Percentiles rank a stretch among this genome's conserved stretches.
These are phyloP conservation scores for Yamadazyma epiphylla DNA, from an alignment of 1,139 yeast species.

Conservation along the genomic window DNA sequence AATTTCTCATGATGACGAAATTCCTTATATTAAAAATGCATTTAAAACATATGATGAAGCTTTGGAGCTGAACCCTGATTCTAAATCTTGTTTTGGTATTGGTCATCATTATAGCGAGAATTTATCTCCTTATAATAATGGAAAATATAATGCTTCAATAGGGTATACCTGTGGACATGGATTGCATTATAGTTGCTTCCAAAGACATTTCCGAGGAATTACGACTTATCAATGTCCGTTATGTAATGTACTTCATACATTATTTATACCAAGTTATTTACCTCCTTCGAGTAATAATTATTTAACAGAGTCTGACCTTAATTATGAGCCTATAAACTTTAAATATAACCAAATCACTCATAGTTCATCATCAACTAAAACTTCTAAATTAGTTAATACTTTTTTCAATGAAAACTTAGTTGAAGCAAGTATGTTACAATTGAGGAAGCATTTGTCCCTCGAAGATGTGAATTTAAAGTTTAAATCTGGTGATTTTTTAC, in stretches of 20 bases:
- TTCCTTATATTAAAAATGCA: constrained; percentile 14
- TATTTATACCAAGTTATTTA: constrained; percentile 41
- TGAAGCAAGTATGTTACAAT: constrained; percentile 7
- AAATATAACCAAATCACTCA: constrained; percentile 18
- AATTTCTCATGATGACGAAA: constrained; percentile 28
- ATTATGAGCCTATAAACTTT: constrained; percentile 11
- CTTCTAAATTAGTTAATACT: constrained; percentile 5
- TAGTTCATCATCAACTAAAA: constrained; percentile 12
- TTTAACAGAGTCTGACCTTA: constrained; percentile 8
- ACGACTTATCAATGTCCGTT: constrained; percentile 49
- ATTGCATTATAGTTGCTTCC: constrained; percentile 57
- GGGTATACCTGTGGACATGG: constrained; percentile 68
- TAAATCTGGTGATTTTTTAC: constrained; percentile 9
- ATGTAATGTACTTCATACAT: constrained; percentile 51
- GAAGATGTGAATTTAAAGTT: constrained; percentile 11
- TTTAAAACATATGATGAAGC: constrained; percentile 25
- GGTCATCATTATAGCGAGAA: constrained; percentile 19
- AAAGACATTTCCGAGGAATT: constrained; percentile 18
- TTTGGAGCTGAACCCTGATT: constrained; percentile 7
- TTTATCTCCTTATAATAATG: constrained; percentile 6
- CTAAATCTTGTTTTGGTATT: constrained; percentile 19
- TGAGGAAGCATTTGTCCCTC: constrained; percentile 9
- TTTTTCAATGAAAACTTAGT: constrained; percentile 8
- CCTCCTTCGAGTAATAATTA: constrained; percentile 18
- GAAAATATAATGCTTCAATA: constrained; percentile 25